Base-by-base conservation (phyloP, 495 filamentous ascomycete species). In the Astrocystis sublimbata region DNA sequence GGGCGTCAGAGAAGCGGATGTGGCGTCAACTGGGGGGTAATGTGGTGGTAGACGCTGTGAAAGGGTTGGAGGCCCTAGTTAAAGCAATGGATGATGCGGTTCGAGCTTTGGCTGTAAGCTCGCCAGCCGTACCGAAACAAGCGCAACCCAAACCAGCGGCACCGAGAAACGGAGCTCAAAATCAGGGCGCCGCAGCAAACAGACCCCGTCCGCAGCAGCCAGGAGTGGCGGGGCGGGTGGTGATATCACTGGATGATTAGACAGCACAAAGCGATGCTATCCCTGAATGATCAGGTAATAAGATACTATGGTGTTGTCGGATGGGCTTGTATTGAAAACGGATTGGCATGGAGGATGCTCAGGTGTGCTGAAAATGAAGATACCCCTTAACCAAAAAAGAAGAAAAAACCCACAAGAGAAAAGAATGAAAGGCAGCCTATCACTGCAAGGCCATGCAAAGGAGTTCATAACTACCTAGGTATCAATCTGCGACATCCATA, bases 1-100 rank as follows among this genome's bases (percentile, higher is more conserved):
- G 77, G 75, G 65, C 67, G 3, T 59, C 58, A 6, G 66, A 68
- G 17, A 72, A 68, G 30, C 57, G 58, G 5, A 65, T 66, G 12
- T 77, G 78, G 68, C 66, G 62, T 17, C 68, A 73, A 7, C 61
- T 82, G 1, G 61, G 63, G 10, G 66, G 51, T 12, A 64, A 77
- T 10, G 77, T 76, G 13, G 68, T 68, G 26, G 78, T 69, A 3
- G 47, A 68, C 23, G 52, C 69, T 56, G 68, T 73, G 9, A 42
- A 50, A 19, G 75, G 74, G 7, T 71, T 77, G n/a, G 75, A 74
- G 53, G 63, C 67, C 0, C 52, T 75, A 13, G 63, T 80, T 19
- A 68, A 62, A 36, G 72, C 68, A 0, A 60, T 78, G 17, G 70
- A 72, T 61, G 68, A 70, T 33, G 60, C 57, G 5, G 41, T 72